Percentiles rank a stretch among this genome's conserved stretches.
Conservation (phyloP, 129 eudicot species). For the Erigeron canadensis region DNA sequence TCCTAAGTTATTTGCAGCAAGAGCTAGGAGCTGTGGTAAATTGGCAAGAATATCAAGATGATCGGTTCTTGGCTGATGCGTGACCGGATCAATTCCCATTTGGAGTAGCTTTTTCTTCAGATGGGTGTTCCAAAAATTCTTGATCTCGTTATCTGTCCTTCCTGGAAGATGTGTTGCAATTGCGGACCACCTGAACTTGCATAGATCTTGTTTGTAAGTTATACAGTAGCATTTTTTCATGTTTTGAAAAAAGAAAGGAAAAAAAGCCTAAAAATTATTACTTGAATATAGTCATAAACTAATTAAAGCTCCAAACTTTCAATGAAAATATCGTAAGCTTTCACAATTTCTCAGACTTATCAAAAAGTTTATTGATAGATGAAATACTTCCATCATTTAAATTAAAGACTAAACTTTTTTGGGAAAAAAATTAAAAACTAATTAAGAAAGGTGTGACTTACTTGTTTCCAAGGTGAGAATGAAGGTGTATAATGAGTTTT, state of each 20-base stretch:
- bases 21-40: slow-evolving; percentile 46
- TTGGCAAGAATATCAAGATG: slow-evolving; percentile 49
- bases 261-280: too few relatives aligned
- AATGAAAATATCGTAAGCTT: too few relatives aligned
- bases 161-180: slow-evolving; percentile 57
- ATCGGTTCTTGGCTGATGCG: slow-evolving; percentile 54
- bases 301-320: too few relatives aligned
- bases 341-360: too few relatives aligned
- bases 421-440: not conserved
- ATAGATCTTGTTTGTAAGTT: not conserved
- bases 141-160: slow-evolving; percentile 56
- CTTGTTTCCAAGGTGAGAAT: slow-evolving; percentile 62
- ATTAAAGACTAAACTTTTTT: too few relatives aligned
- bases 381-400: too few relatives aligned
- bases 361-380: too few relatives aligned
- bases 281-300: too few relatives aligned
- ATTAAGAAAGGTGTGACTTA: slow-evolving; percentile 10
- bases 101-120: slow-evolving; percentile 56
- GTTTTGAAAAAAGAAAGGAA: too few relatives aligned
- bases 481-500: slow-evolving; percentile 57
- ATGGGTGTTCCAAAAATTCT: slow-evolving; percentile 59
- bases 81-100: slow-evolving; percentile 62
- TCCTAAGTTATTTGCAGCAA: slow-evolving; percentile 29
- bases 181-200: slow-evolving; percentile 47
- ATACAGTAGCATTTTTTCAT: not conserved